These are phyloP conservation scores for Calonectria henricotiae DNA, from an alignment of 2,329 filamentous ascomycete genomes.

Conservation along the genomic window DNA sequence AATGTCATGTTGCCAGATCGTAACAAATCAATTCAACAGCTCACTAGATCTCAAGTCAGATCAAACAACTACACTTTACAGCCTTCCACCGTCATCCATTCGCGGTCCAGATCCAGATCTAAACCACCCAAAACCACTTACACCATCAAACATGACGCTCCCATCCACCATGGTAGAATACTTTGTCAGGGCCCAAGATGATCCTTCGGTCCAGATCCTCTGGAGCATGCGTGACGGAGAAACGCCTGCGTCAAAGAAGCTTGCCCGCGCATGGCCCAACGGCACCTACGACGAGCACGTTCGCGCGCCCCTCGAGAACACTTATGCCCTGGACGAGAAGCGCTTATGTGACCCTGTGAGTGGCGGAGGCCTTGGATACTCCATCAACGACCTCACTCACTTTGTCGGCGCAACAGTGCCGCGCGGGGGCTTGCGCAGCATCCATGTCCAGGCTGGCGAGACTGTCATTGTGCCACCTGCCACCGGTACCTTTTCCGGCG, in stretches of 20 bases:
- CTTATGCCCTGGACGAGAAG: conserved; percentile 54
- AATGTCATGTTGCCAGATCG: not conserved
- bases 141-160: conserved; percentile 38
- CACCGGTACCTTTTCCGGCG: conserved; percentile 66
- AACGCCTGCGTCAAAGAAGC: conserved; percentile 48
- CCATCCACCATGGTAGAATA: conserved; percentile 51
- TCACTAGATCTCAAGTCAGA: too few relatives aligned
- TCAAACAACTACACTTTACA: not conserved
- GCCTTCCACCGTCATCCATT: too few relatives aligned
- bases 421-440: conserved; percentile 63
- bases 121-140: not conserved
- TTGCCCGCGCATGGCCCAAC: conserved; percentile 55
- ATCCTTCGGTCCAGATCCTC: conserved; percentile 53
- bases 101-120: not conserved
- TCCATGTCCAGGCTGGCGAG: conserved; percentile 65
- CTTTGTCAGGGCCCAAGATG: conserved; percentile 55
- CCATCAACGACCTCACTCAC: conserved; percentile 58
- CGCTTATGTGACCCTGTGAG: conserved; percentile 43
- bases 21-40: not conserved
- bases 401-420: conserved; percentile 59
- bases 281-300: conserved; percentile 55
- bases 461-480: conserved; percentile 67
- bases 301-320: conserved; percentile 57
- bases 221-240: conserved; percentile 53
- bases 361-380: conserved; percentile 59